Evolutionary conservation across 257 asterid species (phyloP), one percentile per base, ranked within the genome.

Genomic region (Cinchona pubescens): DNA sequence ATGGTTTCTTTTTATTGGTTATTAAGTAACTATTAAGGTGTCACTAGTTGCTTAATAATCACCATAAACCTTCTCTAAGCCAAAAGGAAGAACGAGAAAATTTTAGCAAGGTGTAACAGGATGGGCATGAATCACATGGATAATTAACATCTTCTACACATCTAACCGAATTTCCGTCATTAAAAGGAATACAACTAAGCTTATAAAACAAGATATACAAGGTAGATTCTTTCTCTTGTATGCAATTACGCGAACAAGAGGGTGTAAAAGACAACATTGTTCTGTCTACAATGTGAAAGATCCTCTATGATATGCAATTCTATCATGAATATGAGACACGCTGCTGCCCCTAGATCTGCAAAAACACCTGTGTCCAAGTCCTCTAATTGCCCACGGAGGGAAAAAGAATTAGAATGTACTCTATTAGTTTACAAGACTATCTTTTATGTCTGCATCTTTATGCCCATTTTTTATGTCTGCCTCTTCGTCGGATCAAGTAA

Each of bases 401-500:
- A 7, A 53, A 46, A 29, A n/a, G n/a, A 59, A 46, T n/a, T 9
- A 29, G 63, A 10, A 70, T 29, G 13, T 25, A n/a, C n/a, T n/a
- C n/a, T n/a, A 16, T 40, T 56, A 10, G 46, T 42, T 51, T 49
- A 59, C 66, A 27, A 27, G 16, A 43, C 3, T 60, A 45, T 46
- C 38, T 7, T 29, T 16, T 8, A 18, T 1, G 11, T 21, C 19
- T 66, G 73, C 72, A 51, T 19, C 18, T 40, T 86, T 77, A 93
- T 56, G 73, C 73, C 87, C 85, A 86, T 81, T 87, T 83, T 83
- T 89, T 92, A 32, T 75, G 85, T 85, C 87, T 80, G 56, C 88
- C 83, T 70, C 84, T 84, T 30, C 85, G 65, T 77, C 91, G 91
- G 69, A 92, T 85, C 46, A 95, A 83, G 84, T 95, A 95, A 71